phyloP scores from a whole-genome alignment of 2,329 filamentous ascomycete genomes.

The Aspergillus udagawae region DNA sequence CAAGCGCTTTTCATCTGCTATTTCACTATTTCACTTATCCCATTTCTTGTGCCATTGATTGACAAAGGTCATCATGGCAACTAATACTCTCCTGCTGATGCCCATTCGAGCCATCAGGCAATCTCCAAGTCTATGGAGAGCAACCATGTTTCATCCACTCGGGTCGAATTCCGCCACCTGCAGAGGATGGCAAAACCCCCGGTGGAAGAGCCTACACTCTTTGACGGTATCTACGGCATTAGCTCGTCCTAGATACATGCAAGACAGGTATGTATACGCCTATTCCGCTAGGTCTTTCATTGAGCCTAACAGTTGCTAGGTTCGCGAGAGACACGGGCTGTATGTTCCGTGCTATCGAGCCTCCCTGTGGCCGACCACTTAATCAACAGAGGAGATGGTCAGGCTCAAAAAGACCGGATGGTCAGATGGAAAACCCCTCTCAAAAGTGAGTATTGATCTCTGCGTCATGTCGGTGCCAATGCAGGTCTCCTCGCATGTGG shows the following conservation, averaged over 20 bases:
- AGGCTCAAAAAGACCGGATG: conserved; percentile 19
- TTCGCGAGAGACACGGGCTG: not conserved
- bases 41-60: not conserved
- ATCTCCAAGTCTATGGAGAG: conserved; percentile 2
- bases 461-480: not conserved
- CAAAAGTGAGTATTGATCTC: conserved; percentile 13
- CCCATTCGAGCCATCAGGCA: conserved; percentile 9
- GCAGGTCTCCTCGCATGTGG: not conserved
- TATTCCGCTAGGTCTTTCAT: not conserved
- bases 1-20: not conserved
- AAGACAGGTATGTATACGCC: not conserved
- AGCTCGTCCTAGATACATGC: not conserved
- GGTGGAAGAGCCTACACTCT: not conserved
- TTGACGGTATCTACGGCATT: conserved; percentile 8
- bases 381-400: conserved; percentile 21
- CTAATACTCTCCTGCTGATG: conserved; percentile 6
- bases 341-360: not conserved
- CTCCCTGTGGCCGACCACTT: not conserved
- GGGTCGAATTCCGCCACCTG: not conserved
- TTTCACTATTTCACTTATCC: not conserved
- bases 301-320: not conserved
- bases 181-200: conserved; percentile 5
- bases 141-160: not conserved
- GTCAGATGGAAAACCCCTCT: conserved; percentile 9
- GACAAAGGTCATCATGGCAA: conserved; percentile 10